Evolutionary conservation across 129 eudicot genomes (phyloP), one percentile per base, ranked within the genome.

Genomic region (Silybum marianum): DNA sequence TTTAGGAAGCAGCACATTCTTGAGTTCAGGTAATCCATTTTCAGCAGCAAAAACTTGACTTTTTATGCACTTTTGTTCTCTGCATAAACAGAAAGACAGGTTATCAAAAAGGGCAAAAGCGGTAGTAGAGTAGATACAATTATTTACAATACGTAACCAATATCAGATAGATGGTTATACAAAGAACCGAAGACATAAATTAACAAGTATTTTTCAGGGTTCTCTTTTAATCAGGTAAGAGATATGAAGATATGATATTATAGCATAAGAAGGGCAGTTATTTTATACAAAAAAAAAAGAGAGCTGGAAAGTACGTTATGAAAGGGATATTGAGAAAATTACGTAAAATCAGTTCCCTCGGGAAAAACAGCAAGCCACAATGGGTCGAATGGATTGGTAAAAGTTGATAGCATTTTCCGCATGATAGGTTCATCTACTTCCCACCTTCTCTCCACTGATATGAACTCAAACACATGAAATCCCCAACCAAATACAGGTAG

Each of bases 291-390:
- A 51, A 42, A 51, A 24, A 72, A 68, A 69, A 40, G 69, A 62
- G 69, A n/a, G n/a, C n/a, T 25, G 30, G 36, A 21, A 62, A 76
- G 80, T 32, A 54, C 10, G 32, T n/a, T 19, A 62, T 28, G 34
- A 72, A 67, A 73, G 70, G 46, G 75, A 72, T 62, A 74, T 69
- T 21, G 78, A 80, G 82, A 7, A 18, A 42, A 42, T 85, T 89
- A 93, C 98, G 93, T 91, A 73, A 78, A 93, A 85, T 93, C 98
- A 44, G 98, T 93, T 69, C 98, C 97, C 82, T 93, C 98, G 0
- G 98, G 98, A 69, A 93, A 93, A 80, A 91, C 88, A 85, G 95
- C 92, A 69, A 93, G 97, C 97, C 97, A 91, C 44, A 91, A 75
- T 11, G 93, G 93, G 79, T 93, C 95, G 74, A n/a, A 71, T 13